Evolutionary conservation across 2,329 filamentous ascomycete species (phyloP).

Genomic region (Berkeleyomyces basicola): DNA sequence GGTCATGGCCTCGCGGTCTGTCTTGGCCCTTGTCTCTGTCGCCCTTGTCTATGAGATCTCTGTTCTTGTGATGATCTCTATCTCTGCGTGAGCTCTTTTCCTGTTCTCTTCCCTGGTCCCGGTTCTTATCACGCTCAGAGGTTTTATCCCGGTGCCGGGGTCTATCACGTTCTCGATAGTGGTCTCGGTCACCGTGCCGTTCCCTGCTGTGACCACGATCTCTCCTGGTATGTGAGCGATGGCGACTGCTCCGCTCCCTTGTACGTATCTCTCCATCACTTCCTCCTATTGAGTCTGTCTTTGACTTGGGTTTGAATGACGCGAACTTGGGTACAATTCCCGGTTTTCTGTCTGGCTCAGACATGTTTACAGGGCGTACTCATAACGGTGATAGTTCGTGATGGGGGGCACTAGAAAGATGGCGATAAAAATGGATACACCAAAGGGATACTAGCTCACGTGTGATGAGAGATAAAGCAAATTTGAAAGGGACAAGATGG

Average conservation of each 20-base stretch:
- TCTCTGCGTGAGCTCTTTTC: background rate
- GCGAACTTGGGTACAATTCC: constrained; percentile 48
- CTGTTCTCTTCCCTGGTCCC: background rate
- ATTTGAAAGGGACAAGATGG: background rate
- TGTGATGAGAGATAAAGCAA: background rate
- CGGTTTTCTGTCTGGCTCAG: constrained; percentile 17
- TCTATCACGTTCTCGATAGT: background rate
- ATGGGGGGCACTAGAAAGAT: background rate
- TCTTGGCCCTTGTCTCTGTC: background rate
- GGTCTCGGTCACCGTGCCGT: background rate
- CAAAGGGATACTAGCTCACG: background rate
- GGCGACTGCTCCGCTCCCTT: background rate
- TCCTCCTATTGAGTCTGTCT: background rate
- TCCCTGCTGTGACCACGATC: constrained; percentile 9
- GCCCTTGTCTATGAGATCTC: background rate
- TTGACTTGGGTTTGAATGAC: constrained; percentile 40
- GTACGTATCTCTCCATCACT: background rate
- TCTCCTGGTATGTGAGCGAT: background rate
- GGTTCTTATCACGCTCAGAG: background rate
- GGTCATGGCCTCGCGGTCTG: background rate
- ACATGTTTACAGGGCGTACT: constrained; percentile 16
- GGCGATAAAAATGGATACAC: background rate
- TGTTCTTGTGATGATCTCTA: background rate
- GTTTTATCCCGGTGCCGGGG: background rate
- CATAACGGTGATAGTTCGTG: background rate